Conservation (phyloP, 805 yeast species). For the Sugiyamaella valdiviana region DNA sequence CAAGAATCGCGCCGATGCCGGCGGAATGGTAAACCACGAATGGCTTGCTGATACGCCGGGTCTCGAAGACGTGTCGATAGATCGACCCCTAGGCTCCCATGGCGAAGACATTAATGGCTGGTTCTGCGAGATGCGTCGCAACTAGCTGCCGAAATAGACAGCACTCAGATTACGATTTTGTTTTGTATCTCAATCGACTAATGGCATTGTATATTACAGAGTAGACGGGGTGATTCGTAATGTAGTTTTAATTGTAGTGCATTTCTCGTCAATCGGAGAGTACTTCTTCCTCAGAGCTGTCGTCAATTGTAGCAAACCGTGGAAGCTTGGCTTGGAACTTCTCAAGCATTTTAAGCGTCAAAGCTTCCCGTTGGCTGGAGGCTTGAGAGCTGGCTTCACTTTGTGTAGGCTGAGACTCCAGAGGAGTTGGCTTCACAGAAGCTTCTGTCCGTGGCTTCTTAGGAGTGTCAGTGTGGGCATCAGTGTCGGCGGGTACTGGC, state of each 20-base stretch:
- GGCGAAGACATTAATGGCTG: constrained; percentile 92
- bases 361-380: constrained; percentile 23
- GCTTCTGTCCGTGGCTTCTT: no score
- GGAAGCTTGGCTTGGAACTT: constrained; percentile 26
- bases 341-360: constrained; percentile 27
- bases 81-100: constrained; percentile 67
- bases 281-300: constrained; percentile 10
- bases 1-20: constrained; percentile 83
- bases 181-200: neutral
- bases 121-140: constrained; percentile 29
- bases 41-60: constrained; percentile 77
- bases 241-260: neutral
- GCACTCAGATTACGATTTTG: neutral
- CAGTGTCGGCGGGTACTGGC: no score
- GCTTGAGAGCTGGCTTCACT: constrained; percentile 1
- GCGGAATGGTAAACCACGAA: constrained; percentile 84
- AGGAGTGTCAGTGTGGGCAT: no score
- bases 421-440: no score
- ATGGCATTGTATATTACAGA: neutral
- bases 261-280: neutral
- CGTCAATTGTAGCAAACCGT: constrained; percentile 1
- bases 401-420: no score
- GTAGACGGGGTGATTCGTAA: neutral
- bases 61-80: constrained; percentile 60
- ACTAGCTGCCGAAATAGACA: neutral